These are phyloP conservation scores for Beauveria caledonica DNA, from an alignment of 2,329 filamentous ascomycete species.

Conservation along the genomic window DNA sequence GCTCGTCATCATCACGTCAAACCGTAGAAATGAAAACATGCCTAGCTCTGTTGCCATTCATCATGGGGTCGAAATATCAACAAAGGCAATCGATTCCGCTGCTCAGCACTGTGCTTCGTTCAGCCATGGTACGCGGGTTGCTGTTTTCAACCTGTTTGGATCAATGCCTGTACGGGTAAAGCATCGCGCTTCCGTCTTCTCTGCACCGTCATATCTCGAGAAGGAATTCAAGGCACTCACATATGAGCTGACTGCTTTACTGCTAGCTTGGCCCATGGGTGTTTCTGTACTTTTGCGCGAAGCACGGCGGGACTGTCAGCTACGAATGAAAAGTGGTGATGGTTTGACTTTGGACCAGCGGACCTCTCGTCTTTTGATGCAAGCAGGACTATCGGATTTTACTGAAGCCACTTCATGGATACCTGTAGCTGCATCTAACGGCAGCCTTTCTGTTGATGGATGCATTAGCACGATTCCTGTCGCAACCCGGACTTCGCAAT, in stretches of 20 bases:
- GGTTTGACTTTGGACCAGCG: constrained; percentile 17
- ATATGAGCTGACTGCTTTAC: constrained; percentile 48
- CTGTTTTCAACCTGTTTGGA: constrained; percentile 76
- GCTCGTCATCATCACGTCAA: constrained; percentile 68
- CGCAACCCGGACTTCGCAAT: constrained; percentile 67
- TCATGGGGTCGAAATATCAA: constrained; percentile 56
- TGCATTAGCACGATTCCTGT: constrained; percentile 63
- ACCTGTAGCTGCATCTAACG: constrained; percentile 56
- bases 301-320: constrained; percentile 24
- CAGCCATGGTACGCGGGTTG: constrained; percentile 65
- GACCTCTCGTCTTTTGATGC: constrained; percentile 48
- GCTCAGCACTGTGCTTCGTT: constrained; percentile 48
- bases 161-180: constrained; percentile 87
- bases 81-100: constrained; percentile 52
- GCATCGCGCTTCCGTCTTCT: constrained; percentile 52
- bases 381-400: constrained; percentile 54
- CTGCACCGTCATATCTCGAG: constrained; percentile 41
- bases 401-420: constrained; percentile 56
- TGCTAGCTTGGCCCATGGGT: constrained; percentile 59
- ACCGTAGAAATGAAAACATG: constrained; percentile 49
- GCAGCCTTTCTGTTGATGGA: constrained; percentile 55
- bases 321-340: constrained; percentile 27
- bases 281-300: constrained; percentile 55
- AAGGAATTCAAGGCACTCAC: constrained; percentile 60
- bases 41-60: constrained; percentile 62